Percentiles rank a stretch among this genome's conserved stretches.
Evolutionary conservation across 495 filamentous ascomycete genomes (phyloP).

Genomic region (Physcia stellaris): DNA sequence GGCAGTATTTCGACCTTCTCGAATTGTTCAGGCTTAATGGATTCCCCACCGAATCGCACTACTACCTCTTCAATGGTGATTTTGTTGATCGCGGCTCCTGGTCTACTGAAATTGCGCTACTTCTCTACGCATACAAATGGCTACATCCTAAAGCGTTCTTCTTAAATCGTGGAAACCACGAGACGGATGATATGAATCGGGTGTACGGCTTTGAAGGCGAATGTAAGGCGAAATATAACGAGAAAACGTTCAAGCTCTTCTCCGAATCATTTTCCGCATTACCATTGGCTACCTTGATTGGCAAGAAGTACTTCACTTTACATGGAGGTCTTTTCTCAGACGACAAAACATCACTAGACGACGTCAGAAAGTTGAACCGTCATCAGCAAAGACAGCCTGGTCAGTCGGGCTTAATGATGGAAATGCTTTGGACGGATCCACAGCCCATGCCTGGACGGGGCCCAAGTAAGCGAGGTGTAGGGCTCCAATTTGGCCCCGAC

Average conservation of each 20-base stretch:
- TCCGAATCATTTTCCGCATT: slow-evolving; percentile 96
- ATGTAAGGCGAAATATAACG: slow-evolving; percentile 95
- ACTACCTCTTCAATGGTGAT: slow-evolving; percentile 97
- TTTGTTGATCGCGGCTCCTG: slow-evolving; percentile 97
- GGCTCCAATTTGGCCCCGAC: slow-evolving; percentile 92
- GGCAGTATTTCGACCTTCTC: slow-evolving; percentile 96
- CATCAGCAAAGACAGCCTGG: slow-evolving; percentile 94
- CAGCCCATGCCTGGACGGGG: slow-evolving; percentile 74
- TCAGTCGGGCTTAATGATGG: slow-evolving; percentile 96
- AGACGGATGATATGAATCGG: slow-evolving; percentile 99
- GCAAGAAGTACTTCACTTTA: slow-evolving; percentile 80
- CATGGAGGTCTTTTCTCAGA: slow-evolving; percentile 97
- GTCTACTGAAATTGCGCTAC: slow-evolving; percentile 89
- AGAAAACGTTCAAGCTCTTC: slow-evolving; percentile 92
- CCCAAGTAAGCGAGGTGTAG: slow-evolving; percentile 92
- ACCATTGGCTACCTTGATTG: slow-evolving; percentile 84
- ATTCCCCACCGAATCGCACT: slow-evolving; percentile 65
- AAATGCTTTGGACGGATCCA: slow-evolving; percentile 99
- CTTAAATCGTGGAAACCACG: slow-evolving; percentile 97
- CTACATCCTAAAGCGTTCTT: slow-evolving; percentile 76
- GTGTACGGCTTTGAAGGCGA: slow-evolving; percentile 98
- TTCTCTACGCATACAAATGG: slow-evolving; percentile 96
- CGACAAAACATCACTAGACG: slow-evolving; percentile 82
- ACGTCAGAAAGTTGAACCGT: slow-evolving; percentile 82
- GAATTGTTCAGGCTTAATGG: slow-evolving; percentile 93